Percentiles rank a stretch among this genome's conserved stretches.
phyloP scores from a whole-genome alignment of 148 eudicot species.

The Salicornia ramosissima region DNA sequence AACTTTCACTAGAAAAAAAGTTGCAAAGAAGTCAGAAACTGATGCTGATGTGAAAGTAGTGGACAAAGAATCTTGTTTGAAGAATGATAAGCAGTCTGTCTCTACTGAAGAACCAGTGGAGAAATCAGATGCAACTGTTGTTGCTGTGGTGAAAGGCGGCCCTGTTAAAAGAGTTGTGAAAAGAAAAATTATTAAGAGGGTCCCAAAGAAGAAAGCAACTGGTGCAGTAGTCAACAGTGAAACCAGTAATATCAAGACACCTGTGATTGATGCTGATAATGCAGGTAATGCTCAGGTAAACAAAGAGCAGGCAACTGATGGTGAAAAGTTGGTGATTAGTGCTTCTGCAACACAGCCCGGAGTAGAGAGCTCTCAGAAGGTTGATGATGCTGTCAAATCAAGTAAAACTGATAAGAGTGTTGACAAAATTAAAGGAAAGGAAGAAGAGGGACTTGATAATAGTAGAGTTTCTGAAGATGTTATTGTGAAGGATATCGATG shows the following conservation, averaged over 20 bases:
- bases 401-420: conserved; percentile 32
- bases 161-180: conserved; percentile 49
- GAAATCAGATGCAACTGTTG: conserved; percentile 33
- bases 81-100: conserved; percentile 29
- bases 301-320: conserved; percentile 24
- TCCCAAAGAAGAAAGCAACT: conserved; percentile 50
- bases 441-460: conserved; percentile 35
- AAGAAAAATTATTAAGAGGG: conserved; percentile 74
- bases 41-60: conserved; percentile 36
- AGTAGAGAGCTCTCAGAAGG: conserved; percentile 29
- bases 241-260: conserved; percentile 26
- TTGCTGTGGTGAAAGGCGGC: conserved; percentile 33
- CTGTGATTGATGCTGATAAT: conserved; percentile 24
- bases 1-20: conserved; percentile 50
- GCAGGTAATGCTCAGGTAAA: conserved; percentile 20
- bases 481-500: conserved; percentile 33
- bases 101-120: conserved; percentile 34
- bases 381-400: conserved; percentile 23
- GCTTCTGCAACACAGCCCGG: conserved; percentile 20
- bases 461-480: conserved; percentile 32
- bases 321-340: conserved; percentile 24
- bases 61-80: conserved; percentile 26
- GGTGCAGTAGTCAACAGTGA: conserved; percentile 35
- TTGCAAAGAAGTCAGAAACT: conserved; percentile 42
- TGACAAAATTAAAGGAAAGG: conserved; percentile 34